Percentiles rank a stretch among this genome's conserved stretches.
Evolutionary conservation across 371 early-diverging fungal genomes (phyloP).

Genomic region (Coemansia sp.): DNA sequence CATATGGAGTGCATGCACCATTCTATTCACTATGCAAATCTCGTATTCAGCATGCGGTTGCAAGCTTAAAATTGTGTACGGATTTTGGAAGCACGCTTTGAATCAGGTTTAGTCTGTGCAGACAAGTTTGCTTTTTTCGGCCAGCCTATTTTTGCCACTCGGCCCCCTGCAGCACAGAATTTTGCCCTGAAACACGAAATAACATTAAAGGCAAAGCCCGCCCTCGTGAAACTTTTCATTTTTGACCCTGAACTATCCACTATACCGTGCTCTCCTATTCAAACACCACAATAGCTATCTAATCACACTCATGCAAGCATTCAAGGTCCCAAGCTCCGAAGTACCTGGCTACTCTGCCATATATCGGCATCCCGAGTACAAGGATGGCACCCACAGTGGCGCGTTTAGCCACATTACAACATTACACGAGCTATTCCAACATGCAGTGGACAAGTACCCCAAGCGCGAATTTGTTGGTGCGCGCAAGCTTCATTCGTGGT

Average conservation of each 20-base stretch:
- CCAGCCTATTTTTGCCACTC: too few species aligned
- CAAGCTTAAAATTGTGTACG: too few species aligned
- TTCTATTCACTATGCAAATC: not conserved
- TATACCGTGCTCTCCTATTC: not conserved
- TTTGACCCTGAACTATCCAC: too few species aligned
- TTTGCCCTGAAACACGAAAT: too few species aligned
- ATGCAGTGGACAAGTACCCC: conserved; percentile 4
- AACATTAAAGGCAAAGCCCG: too few species aligned
- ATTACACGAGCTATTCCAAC: conserved; percentile 43
- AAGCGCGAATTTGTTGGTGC: conserved; percentile 52
- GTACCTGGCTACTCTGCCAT: conserved; percentile 42
- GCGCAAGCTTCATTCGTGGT: conserved; percentile 58
- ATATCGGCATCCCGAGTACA: conserved; percentile 16
- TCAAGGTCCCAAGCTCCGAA: conserved; percentile 40
- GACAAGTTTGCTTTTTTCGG: too few species aligned
- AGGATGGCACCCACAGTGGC: conserved; percentile 19
- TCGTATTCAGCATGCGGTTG: too few species aligned
- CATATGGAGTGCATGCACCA: not conserved
- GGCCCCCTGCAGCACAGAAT: too few species aligned
- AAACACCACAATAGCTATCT: not conserved
- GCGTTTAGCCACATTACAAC: conserved; percentile 19
- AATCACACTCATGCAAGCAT: conserved; percentile 15
- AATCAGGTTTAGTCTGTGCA: too few species aligned
- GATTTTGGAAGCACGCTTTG: too few species aligned
- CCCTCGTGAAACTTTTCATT: too few species aligned